Evolutionary conservation across 1,284 basidiomycete species (phyloP).

Genomic region (Vanrija pseudolonga): DNA sequence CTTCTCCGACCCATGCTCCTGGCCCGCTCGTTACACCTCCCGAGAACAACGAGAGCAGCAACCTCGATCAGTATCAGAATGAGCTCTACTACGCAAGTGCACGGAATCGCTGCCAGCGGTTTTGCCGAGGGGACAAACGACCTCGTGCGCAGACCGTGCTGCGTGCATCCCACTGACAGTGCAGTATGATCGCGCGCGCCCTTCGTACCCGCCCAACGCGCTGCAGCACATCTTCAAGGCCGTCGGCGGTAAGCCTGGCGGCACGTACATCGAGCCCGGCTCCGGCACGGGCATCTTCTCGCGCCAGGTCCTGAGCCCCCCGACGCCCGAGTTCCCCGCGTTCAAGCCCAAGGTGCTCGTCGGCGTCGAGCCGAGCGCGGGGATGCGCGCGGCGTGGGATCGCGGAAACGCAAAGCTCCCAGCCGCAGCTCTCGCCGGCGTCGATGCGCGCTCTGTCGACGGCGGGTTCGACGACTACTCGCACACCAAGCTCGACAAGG

Average conservation of each 20-base stretch:
- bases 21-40: no score
- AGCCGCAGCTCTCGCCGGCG: background rate
- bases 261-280: slow-evolving; percentile 36
- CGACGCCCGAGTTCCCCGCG: slow-evolving; percentile 31
- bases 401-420: slow-evolving; percentile 20
- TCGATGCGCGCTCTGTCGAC: slow-evolving; percentile 23
- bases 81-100: slow-evolving; percentile 14
- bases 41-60: background rate
- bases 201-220: slow-evolving; percentile 47
- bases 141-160: slow-evolving; percentile 24
- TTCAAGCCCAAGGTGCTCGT: slow-evolving; percentile 39
- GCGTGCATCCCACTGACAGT: background rate
- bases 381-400: slow-evolving; percentile 48
- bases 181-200: slow-evolving; percentile 49
- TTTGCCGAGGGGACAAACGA: slow-evolving; percentile 48
- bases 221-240: slow-evolving; percentile 32
- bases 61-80: background rate
- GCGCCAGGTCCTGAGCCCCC: slow-evolving; percentile 43
- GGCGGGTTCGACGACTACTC: slow-evolving; percentile 49
- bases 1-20: no score
- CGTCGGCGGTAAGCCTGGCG: background rate
- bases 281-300: slow-evolving; percentile 52
- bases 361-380: slow-evolving; percentile 49
- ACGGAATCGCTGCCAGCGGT: slow-evolving; percentile 38
- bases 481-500: slow-evolving; percentile 23